A percentile compares a stretch with the other conserved stretches of the same genome.
Conservation (phyloP, 257 asterid genomes). For the Leptodermis oblonga region DNA sequence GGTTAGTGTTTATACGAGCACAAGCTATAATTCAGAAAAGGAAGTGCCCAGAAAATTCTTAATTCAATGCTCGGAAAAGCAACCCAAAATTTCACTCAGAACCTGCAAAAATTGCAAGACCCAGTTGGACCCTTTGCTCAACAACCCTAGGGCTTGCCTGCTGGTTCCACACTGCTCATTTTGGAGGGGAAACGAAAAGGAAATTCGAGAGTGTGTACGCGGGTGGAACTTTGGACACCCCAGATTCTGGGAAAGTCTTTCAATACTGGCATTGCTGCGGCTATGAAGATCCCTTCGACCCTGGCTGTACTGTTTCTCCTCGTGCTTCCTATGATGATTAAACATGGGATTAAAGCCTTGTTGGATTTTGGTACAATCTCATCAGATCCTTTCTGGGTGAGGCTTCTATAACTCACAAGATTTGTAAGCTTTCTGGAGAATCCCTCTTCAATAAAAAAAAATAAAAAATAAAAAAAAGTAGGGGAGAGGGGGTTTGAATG, state of each 20-base stretch:
- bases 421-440: not conserved
- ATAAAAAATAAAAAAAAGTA: too few species aligned
- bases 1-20: not conserved
- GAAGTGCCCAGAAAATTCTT: conserved; percentile 26
- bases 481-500: too few species aligned
- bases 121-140: conserved; percentile 79
- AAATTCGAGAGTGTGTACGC: conserved; percentile 85
- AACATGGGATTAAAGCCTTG: conserved; percentile 14
- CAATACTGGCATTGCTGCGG: conserved; percentile 99
- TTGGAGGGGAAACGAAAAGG: conserved; percentile 95
- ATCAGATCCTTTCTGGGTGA: not conserved
- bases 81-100: conserved; percentile 30
- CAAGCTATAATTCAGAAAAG: conserved; percentile 20
- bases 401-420: not conserved
- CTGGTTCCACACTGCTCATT: conserved; percentile 86
- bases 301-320: conserved; percentile 88
- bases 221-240: conserved; percentile 89
- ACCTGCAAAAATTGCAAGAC: conserved; percentile 87
- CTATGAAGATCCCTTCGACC: conserved; percentile 78
- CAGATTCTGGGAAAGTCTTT: conserved; percentile 65
- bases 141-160: conserved; percentile 84
- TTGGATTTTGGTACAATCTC: not conserved
- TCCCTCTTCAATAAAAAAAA: too few species aligned
- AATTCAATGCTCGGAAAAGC: conserved; percentile 48
- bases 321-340: conserved; percentile 87